phyloP scores from a whole-genome alignment of 164 flowering plant genomes.

The Cinnamomum chago region DNA sequence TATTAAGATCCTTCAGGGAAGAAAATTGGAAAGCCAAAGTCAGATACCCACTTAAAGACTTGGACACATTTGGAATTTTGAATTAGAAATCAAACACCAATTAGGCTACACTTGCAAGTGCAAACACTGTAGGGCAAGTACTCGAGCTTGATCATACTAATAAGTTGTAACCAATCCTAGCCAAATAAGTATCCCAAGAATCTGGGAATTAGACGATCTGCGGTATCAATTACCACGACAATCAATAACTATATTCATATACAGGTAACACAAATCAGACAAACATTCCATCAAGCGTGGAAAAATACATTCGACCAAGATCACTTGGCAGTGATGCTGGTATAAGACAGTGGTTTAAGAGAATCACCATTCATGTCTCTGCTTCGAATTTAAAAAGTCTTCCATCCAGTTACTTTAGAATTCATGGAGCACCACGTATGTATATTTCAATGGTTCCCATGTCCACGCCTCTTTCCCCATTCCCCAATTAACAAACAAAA shows the following conservation, averaged over 20 bases:
- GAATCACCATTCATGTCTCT: not conserved
- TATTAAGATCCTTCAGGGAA: not conserved
- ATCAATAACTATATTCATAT: not conserved
- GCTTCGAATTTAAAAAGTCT: too few species aligned
- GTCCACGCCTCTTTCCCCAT: not conserved
- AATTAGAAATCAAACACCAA: not conserved
- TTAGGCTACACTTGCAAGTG: not conserved
- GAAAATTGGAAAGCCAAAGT: not conserved
- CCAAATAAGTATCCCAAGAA: not conserved
- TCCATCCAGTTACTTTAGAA: not conserved
- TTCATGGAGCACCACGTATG: not conserved
- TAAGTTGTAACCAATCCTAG: not conserved
- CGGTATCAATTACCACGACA: not conserved
- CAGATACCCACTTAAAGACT: not conserved
- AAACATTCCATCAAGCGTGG: not conserved
- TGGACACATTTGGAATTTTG: not conserved
- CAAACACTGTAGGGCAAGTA: not conserved
- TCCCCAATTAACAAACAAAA: too few species aligned
- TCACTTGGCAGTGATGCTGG: not conserved
- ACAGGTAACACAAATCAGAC: not conserved
- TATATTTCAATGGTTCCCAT: not conserved
- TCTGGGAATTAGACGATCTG: not conserved
- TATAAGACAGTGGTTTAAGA: not conserved
- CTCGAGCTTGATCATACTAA: not conserved
- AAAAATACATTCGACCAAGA: not conserved